Evolutionary conservation across 169 alveolate species (phyloP).

Genomic region (Plasmodium billcollinsi): DNA sequence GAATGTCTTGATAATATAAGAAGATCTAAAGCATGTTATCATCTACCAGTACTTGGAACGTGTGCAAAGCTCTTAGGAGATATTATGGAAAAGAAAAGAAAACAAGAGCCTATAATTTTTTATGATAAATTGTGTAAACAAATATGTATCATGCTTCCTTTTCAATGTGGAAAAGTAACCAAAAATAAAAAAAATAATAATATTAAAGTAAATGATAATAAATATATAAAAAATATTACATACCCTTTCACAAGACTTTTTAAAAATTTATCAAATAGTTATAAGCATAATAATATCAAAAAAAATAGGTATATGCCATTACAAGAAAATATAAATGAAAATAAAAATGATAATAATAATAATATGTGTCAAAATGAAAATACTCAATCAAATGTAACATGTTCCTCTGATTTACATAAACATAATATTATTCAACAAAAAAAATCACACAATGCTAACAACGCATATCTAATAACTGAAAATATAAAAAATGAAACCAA

Average conservation of each 20-base stretch:
- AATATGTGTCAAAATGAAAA: too few relatives aligned
- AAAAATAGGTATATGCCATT: not conserved
- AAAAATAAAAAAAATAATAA: constrained; percentile 15
- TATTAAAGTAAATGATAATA: too few relatives aligned
- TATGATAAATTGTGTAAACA: constrained; percentile 73
- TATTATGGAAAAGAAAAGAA: constrained; percentile 61
- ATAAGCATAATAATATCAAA: constrained; percentile 42
- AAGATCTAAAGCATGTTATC: constrained; percentile 44
- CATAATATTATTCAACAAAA: too few relatives aligned
- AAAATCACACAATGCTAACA: too few relatives aligned
- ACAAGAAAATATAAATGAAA: constrained; percentile 1
- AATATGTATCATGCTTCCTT: constrained; percentile 77
- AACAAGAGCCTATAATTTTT: constrained; percentile 80
- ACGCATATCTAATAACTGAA: not conserved
- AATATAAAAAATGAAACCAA: constrained; percentile 10
- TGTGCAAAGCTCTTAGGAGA: constrained; percentile 58
- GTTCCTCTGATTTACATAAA: not conserved
- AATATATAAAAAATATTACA: constrained; percentile 17
- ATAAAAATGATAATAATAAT: not conserved
- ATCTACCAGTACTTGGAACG: constrained; percentile 77
- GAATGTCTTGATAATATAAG: constrained; percentile 81
- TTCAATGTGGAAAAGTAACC: not conserved
- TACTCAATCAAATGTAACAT: not conserved
- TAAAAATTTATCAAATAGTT: constrained; percentile 17
- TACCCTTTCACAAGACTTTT: constrained; percentile 4